These are phyloP conservation scores for Candida methanosorbosa DNA, from an alignment of 805 yeast species.

Conservation along the genomic window DNA sequence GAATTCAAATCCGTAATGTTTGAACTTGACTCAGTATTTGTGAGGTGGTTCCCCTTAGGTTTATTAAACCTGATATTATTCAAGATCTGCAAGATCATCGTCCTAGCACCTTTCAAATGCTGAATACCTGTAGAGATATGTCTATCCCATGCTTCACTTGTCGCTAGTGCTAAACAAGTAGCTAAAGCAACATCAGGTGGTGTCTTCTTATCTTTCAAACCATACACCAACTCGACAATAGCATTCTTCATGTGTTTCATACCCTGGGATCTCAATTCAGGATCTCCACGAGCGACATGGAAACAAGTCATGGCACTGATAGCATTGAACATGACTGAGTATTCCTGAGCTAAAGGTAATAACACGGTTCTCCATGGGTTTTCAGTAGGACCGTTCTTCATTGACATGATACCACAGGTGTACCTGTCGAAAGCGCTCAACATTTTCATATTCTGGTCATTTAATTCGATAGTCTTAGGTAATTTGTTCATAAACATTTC, in stretches of 20 bases:
- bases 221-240: conserved; percentile 50
- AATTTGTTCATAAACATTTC: conserved; percentile 1
- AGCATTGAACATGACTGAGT: conserved; percentile 52
- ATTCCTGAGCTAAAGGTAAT: conserved; percentile 46
- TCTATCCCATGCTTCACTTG: conserved; percentile 63
- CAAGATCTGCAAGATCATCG: conserved; percentile 45
- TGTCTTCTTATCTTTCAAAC: conserved; percentile 34
- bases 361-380: conserved; percentile 60
- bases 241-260: conserved; percentile 51
- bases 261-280: conserved; percentile 38
- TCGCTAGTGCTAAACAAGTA: conserved; percentile 53
- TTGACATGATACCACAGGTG: conserved; percentile 49
- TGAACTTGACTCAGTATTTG: neutral
- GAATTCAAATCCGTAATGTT: conserved; percentile 2
- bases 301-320: conserved; percentile 61
- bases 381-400: conserved; percentile 54
- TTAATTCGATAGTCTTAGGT: conserved; percentile 16
- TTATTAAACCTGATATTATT: conserved; percentile 2
- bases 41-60: neutral
- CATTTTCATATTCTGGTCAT: conserved; percentile 21
- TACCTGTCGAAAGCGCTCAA: conserved; percentile 32
- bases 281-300: conserved; percentile 42
- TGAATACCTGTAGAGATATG: conserved; percentile 61
- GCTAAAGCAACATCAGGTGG: conserved; percentile 62
- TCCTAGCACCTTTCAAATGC: conserved; percentile 58